Percentiles rank a stretch among this genome's conserved stretches.
phyloP scores from a whole-genome alignment of 208 protist genomes.

The Tritrichomonas musculus region DNA sequence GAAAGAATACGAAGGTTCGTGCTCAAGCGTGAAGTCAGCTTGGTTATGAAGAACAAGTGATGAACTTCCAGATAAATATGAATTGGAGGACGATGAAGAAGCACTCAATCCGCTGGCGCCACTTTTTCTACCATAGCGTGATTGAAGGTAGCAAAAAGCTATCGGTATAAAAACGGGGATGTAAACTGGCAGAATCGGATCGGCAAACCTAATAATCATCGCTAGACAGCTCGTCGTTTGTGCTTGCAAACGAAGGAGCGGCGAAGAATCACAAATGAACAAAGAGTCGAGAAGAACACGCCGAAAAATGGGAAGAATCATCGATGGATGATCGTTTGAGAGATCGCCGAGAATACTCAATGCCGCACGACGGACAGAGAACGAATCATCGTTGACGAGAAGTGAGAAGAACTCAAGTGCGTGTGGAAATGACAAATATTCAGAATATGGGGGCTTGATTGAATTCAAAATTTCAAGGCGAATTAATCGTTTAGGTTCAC shows the following conservation, averaged over 20 bases:
- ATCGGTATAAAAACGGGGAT: slow-evolving; percentile 21
- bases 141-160: neutral
- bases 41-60: too few species aligned
- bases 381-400: neutral
- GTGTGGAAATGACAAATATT: neutral
- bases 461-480: neutral
- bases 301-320: slow-evolving; percentile 7
- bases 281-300: neutral
- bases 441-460: neutral
- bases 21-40: too few species aligned
- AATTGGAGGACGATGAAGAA: too few species aligned
- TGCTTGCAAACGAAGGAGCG: neutral
- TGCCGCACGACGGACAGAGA: neutral
- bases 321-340: neutral
- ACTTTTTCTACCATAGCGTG: too few species aligned
- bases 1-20: too few species aligned
- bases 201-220: neutral
- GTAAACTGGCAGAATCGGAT: neutral
- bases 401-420: neutral
- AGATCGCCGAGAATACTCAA: neutral
- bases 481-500: neutral
- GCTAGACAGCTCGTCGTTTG: neutral
- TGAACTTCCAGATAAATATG: too few species aligned
- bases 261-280: neutral
- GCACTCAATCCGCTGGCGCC: too few species aligned